These are phyloP conservation scores for Acacia crassicarpa DNA, from an alignment of 306 rosid species.

Conservation along the genomic window DNA sequence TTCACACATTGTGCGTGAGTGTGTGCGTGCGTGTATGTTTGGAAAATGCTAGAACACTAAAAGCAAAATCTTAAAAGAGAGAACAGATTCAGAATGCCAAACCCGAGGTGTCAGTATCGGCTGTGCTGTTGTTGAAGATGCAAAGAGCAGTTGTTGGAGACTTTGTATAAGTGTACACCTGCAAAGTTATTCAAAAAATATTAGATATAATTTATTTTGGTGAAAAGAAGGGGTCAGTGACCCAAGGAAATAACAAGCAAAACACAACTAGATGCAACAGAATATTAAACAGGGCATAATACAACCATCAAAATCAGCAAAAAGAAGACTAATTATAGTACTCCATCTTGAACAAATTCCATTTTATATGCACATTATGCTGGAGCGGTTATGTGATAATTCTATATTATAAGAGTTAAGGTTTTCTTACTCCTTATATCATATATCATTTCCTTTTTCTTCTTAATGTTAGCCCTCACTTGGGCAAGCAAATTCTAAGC, in stretches of 20 bases:
- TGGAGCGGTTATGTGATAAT: neutral
- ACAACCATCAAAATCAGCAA: neutral
- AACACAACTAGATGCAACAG: neutral
- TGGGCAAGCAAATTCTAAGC: neutral
- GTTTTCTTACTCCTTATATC: neutral
- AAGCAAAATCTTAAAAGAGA: conserved; percentile 25
- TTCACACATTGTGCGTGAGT: too few relatives aligned
- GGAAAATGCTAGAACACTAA: too few relatives aligned
- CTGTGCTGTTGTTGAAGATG: conserved; percentile 97
- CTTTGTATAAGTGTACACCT: conserved; percentile 96
- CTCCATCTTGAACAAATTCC: neutral
- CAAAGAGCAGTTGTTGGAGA: conserved; percentile 89
- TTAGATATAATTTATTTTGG: neutral
- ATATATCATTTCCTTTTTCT: neutral
- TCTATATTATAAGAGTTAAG: neutral
- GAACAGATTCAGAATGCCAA: conserved; percentile 27
- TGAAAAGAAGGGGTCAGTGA: neutral
- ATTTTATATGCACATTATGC: neutral
- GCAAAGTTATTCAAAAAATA: conserved; percentile 13
- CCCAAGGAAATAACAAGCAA: neutral
- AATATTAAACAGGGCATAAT: neutral
- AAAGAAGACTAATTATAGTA: neutral
- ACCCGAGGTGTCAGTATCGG: conserved; percentile 96
- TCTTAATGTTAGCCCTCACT: neutral
- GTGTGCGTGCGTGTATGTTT: too few relatives aligned